phyloP scores from a whole-genome alignment of 306 rosid genomes.

The Pterocarpus santalinus region DNA sequence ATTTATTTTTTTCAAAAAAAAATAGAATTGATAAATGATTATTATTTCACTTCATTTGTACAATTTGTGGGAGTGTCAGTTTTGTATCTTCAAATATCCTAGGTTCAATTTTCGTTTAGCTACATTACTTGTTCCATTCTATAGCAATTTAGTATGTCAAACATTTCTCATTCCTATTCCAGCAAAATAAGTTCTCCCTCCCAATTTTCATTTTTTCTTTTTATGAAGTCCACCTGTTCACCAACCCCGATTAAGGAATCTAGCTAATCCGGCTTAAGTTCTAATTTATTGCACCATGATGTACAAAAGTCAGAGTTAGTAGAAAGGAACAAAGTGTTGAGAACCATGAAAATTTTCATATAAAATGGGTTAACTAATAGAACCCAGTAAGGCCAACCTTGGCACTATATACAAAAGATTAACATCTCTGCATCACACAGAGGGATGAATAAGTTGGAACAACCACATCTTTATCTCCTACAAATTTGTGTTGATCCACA shows the following conservation, averaged over 20 bases:
- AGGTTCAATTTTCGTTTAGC: neutral
- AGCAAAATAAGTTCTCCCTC: neutral
- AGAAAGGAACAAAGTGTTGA: neutral
- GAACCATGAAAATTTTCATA: conserved; percentile 8
- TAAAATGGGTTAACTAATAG: conserved; percentile 39
- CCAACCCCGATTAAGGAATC: no score
- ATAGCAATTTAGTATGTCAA: neutral
- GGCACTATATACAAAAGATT: conserved; percentile 60
- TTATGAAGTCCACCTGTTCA: no score
- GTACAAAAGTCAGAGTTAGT: no score
- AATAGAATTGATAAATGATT: neutral
- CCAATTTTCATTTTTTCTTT: neutral
- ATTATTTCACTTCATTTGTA: neutral
- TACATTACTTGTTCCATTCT: neutral
- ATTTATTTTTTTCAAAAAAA: neutral
- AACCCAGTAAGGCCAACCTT: conserved; percentile 43
- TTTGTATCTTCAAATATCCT: neutral
- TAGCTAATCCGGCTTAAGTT: no score
- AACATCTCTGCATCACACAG: conserved; percentile 49
- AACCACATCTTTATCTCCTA: conserved; percentile 61
- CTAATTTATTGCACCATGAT: neutral
- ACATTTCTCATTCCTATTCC: neutral
- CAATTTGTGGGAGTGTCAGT: neutral
- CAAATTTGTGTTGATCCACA: conserved; percentile 64
- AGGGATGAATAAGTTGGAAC: conserved; percentile 51